A percentile compares a stretch with the other conserved stretches of the same genome.
Conservation (phyloP, 2,329 filamentous ascomycete genomes). For the Chlorencoelia australis region DNA sequence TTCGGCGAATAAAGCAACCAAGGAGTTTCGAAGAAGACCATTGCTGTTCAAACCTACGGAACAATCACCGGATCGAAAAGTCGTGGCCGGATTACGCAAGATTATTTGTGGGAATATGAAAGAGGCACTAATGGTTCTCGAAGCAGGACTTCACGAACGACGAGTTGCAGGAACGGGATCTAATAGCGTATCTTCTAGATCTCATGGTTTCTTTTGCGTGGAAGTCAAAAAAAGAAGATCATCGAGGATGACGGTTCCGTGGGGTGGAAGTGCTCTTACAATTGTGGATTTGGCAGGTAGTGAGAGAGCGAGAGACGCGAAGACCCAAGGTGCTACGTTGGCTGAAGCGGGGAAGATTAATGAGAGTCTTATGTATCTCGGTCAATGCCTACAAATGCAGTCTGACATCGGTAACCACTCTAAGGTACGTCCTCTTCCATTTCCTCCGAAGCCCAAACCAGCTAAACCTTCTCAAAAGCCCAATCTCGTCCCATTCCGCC, state of each 20-base stretch:
- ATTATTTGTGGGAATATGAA: constrained; percentile 72
- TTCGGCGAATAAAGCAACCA: constrained; percentile 48
- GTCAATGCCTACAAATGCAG: constrained; percentile 93
- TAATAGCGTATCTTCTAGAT: constrained; percentile 85
- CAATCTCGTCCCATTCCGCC: constrained; percentile 66
- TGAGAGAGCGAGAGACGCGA: constrained; percentile 84
- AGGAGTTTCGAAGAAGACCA: constrained; percentile 65
- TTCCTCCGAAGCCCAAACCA: constrained; percentile 45
- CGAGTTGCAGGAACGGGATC: constrained; percentile 83
- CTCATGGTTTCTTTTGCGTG: constrained; percentile 92
- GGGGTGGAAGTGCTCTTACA: constrained; percentile 71
- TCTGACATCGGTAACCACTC: constrained; percentile 64
- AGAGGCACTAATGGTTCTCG: constrained; percentile 81
- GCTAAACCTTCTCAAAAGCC: constrained; percentile 48
- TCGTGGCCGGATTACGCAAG: constrained; percentile 86
- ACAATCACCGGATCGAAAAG: constrained; percentile 77
- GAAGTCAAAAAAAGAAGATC: constrained; percentile 76
- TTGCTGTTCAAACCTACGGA: constrained; percentile 91
- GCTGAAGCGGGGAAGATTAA: constrained; percentile 98
- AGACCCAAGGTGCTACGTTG: constrained; percentile 84
- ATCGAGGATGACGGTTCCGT: constrained; percentile 44
- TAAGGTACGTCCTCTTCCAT: constrained; percentile 47
- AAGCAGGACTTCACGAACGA: constrained; percentile 79
- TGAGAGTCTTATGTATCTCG: constrained; percentile 94
- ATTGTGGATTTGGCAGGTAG: constrained; percentile 91